Percentiles rank a stretch among this genome's conserved stretches.
Evolutionary conservation across 2,329 filamentous ascomycete genomes (phyloP).

Genomic region (Nemania diffusa): DNA sequence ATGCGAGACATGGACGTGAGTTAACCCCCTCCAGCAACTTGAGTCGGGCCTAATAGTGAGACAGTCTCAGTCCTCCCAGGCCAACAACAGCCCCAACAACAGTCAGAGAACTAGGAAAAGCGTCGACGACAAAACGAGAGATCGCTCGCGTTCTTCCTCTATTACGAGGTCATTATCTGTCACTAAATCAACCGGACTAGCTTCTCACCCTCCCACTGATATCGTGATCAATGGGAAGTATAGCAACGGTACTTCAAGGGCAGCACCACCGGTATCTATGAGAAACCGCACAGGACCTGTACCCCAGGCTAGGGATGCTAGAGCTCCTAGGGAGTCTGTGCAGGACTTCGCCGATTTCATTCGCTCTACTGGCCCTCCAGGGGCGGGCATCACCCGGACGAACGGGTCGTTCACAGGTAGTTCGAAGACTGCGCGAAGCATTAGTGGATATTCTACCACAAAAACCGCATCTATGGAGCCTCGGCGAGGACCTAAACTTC

Average conservation of each 20-base stretch:
- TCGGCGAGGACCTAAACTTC: conserved; percentile 62
- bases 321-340: conserved; percentile 75
- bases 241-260: conserved; percentile 46
- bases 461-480: conserved; percentile 53
- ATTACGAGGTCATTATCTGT: conserved; percentile 55
- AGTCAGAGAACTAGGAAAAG: conserved; percentile 57
- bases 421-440: conserved; percentile 46
- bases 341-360: conserved; percentile 91
- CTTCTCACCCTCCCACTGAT: conserved; percentile 51
- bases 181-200: conserved; percentile 52
- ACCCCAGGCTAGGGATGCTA: conserved; percentile 74
- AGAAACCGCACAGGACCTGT: conserved; percentile 48
- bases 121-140: conserved; percentile 57
- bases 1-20: conserved; percentile 81
- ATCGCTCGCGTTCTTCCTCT: conserved; percentile 59
- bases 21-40: conserved; percentile 33
- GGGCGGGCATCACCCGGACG: conserved; percentile 46
- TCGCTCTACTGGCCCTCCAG: conserved; percentile 80
- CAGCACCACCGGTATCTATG: conserved; percentile 48
- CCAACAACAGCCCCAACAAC: conserved; percentile 54
- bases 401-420: conserved; percentile 44
- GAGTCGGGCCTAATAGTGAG: conserved; percentile 40
- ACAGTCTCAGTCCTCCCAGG: conserved; percentile 55
- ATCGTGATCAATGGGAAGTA: conserved; percentile 42
- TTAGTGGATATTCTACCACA: conserved; percentile 47